These are phyloP conservation scores for Russula earlei DNA, from an alignment of 768 basidiomycete species.

Conservation along the genomic window DNA sequence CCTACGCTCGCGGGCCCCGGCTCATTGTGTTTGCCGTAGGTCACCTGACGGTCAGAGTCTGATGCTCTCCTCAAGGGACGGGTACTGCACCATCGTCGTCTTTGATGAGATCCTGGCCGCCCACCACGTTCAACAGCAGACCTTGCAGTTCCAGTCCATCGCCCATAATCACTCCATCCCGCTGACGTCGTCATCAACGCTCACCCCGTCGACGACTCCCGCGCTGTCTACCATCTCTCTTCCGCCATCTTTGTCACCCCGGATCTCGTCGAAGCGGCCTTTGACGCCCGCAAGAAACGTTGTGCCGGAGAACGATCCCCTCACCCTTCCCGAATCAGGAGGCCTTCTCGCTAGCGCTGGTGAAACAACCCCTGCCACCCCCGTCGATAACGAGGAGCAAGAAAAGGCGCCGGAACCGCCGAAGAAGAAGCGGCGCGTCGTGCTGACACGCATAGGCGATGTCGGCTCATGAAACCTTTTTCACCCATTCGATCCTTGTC, in stretches of 20 bases:
- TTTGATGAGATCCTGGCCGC: slow-evolving; percentile 91
- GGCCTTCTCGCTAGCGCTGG: slow-evolving; percentile 19
- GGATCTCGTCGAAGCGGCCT: slow-evolving; percentile 21
- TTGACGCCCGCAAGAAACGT: slow-evolving; percentile 25
- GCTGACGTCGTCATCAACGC: slow-evolving; percentile 33
- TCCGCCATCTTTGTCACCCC: slow-evolving; percentile 15
- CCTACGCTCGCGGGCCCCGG: neutral
- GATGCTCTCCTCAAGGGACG: slow-evolving; percentile 86
- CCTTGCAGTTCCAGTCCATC: slow-evolving; percentile 83
- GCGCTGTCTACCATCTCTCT: slow-evolving; percentile 22
- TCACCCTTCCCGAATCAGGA: slow-evolving; percentile 16
- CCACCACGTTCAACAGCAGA: slow-evolving; percentile 84
- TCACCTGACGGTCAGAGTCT: slow-evolving; percentile 92
- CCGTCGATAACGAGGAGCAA: slow-evolving; percentile 14
- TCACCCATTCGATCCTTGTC: neutral
- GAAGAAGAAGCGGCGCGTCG: slow-evolving; percentile 82
- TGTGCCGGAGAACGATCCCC: neutral
- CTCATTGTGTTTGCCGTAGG: slow-evolving; percentile 39
- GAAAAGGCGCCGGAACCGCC: slow-evolving; percentile 44
- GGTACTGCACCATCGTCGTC: slow-evolving; percentile 90
- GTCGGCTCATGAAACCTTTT: slow-evolving; percentile 18
- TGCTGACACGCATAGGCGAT: slow-evolving; percentile 60
- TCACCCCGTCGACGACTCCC: slow-evolving; percentile 33
- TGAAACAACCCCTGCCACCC: neutral
- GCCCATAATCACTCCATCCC: slow-evolving; percentile 76